phyloP scores from a whole-genome alignment of 2,329 filamentous ascomycete species.

The Trichophyton equinum region DNA sequence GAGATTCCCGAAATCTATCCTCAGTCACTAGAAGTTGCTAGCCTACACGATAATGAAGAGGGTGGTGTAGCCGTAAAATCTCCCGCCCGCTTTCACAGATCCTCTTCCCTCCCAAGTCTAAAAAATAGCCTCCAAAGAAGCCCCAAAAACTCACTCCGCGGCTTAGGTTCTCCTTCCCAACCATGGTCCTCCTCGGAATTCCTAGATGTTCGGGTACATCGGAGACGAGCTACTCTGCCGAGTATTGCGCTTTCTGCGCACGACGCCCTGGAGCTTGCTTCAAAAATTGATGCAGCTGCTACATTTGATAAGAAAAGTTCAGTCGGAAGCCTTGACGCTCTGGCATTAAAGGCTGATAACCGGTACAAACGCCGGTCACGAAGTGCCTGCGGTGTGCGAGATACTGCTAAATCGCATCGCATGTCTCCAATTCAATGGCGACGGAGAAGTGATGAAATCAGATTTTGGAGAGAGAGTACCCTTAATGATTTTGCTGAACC shows the following conservation, averaged over 20 bases:
- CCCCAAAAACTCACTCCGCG: background rate
- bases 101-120: slow-evolving; percentile 8
- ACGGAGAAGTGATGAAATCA: slow-evolving; percentile 30
- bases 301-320: background rate
- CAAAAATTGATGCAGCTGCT: slow-evolving; percentile 6
- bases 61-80: background rate
- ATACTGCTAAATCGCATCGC: slow-evolving; percentile 24
- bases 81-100: slow-evolving; percentile 7
- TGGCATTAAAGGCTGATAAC: slow-evolving; percentile 14
- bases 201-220: slow-evolving; percentile 9
- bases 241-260: slow-evolving; percentile 34
- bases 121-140: background rate
- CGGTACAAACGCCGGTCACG: slow-evolving; percentile 31
- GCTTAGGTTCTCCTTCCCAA: background rate
- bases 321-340: slow-evolving; percentile 7
- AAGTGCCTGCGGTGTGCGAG: slow-evolving; percentile 31
- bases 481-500: slow-evolving; percentile 18
- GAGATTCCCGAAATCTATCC: background rate
- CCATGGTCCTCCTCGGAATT: background rate
- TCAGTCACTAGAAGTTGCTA: background rate
- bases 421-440: slow-evolving; percentile 33
- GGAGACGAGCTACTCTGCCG: slow-evolving; percentile 33
- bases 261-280: slow-evolving; percentile 20
- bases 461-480: slow-evolving; percentile 25
- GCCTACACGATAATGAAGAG: background rate